phyloP scores from a whole-genome alignment of 2,329 filamentous ascomycete genomes.

The Dissoconium aciculare region DNA sequence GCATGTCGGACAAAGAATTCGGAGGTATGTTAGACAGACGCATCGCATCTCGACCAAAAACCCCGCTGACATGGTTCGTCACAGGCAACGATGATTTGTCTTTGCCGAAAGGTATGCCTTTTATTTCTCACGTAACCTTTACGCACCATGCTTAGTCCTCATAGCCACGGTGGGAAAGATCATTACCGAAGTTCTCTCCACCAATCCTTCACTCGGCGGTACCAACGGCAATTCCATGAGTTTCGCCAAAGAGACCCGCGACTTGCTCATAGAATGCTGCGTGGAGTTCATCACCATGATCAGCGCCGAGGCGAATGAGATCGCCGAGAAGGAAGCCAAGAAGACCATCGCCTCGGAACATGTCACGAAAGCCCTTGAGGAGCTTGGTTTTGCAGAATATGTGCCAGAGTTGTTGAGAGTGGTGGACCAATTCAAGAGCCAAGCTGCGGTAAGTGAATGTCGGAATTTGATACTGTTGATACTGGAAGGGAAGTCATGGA shows the following conservation, averaged over 20 bases:
- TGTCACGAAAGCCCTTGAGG: slow-evolving; percentile 84
- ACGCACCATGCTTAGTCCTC: slow-evolving; percentile 1
- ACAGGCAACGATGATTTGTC: slow-evolving; percentile 44
- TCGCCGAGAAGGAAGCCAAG: slow-evolving; percentile 95
- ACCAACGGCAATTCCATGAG: slow-evolving; percentile 41
- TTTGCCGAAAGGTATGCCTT: slow-evolving; percentile 39
- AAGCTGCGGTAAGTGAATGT: slow-evolving; percentile 55
- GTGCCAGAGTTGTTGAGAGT: slow-evolving; percentile 76
- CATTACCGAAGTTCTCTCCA: slow-evolving; percentile 78
- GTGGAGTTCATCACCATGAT: slow-evolving; percentile 98
- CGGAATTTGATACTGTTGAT: background rate
- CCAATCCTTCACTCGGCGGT: slow-evolving; percentile 38
- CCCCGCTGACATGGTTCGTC: slow-evolving; percentile 1
- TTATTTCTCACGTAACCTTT: background rate
- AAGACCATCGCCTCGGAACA: slow-evolving; percentile 98
- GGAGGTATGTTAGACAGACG: slow-evolving; percentile 26
- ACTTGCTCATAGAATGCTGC: slow-evolving; percentile 93
- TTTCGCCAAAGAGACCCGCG: slow-evolving; percentile 89
- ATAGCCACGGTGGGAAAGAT: slow-evolving; percentile 63
- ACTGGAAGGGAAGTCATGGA: background rate
- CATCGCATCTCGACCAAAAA: background rate
- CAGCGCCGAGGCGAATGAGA: slow-evolving; percentile 97
- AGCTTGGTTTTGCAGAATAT: slow-evolving; percentile 86
- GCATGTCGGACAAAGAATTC: slow-evolving; percentile 43
- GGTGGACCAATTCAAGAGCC: slow-evolving; percentile 81